These are phyloP conservation scores for Phellinidium pouzarii DNA, from an alignment of 1,284 basidiomycete genomes.

Conservation along the genomic window DNA sequence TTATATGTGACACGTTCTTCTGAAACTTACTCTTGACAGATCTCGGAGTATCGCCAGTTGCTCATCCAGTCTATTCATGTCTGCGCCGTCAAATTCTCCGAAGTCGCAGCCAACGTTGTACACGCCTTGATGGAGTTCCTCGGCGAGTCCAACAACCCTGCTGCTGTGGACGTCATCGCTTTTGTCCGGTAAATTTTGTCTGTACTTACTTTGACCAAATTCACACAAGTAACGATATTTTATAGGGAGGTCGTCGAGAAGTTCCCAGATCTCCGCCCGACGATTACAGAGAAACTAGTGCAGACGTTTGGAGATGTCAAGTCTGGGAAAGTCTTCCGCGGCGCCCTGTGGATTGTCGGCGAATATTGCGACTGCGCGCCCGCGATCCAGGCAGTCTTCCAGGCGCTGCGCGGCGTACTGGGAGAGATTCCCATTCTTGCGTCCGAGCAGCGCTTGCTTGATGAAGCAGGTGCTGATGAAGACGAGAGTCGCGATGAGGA, in stretches of 20 bases:
- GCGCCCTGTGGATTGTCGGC: slow-evolving; percentile 96
- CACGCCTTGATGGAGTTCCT: slow-evolving; percentile 99
- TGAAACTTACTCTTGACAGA: slow-evolving; percentile 37
- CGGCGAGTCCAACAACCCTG: slow-evolving; percentile 92
- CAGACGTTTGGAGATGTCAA: slow-evolving; percentile 86
- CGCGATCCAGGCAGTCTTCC: slow-evolving; percentile 69
- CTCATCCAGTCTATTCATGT: slow-evolving; percentile 97
- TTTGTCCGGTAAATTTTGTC: slow-evolving; percentile 66
- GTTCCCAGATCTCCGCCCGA: slow-evolving; percentile 82
- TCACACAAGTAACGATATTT: background rate
- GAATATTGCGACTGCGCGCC: slow-evolving; percentile 74
- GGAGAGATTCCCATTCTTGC: slow-evolving; percentile 97
- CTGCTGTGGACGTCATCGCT: slow-evolving; percentile 91
- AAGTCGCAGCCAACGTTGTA: slow-evolving; percentile 94
- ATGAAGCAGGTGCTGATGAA: slow-evolving; percentile 62
- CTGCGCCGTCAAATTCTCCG: slow-evolving; percentile 96
- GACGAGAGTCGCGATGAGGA: slow-evolving; percentile 39
- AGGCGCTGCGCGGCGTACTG: slow-evolving; percentile 81
- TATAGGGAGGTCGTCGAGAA: slow-evolving; percentile 92
- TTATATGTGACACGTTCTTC: background rate
- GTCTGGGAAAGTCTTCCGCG: slow-evolving; percentile 96
- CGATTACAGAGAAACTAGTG: slow-evolving; percentile 85
- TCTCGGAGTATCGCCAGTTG: slow-evolving; percentile 91
- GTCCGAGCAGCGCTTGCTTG: slow-evolving; percentile 77
- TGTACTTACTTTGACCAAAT: background rate